Evolutionary conservation across 2,329 filamentous ascomycete species (phyloP).

Genomic region (Lojkania enalia): DNA sequence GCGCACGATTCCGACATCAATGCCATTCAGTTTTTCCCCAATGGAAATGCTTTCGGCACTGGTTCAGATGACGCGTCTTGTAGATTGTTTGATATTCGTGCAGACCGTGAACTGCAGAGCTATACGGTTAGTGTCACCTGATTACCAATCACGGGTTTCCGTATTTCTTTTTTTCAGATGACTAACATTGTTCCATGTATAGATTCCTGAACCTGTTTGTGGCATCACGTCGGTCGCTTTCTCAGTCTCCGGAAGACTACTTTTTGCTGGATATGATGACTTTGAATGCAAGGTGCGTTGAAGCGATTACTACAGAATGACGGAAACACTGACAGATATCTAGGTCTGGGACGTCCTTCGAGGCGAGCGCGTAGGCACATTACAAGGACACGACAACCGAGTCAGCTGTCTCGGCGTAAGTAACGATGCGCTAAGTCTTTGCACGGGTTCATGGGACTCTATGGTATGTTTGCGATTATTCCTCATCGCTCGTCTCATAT

Average conservation of each 20-base stretch:
- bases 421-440: conserved; percentile 98
- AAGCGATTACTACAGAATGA: neutral
- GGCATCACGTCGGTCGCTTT: conserved; percentile 98
- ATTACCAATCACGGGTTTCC: conserved; percentile 5
- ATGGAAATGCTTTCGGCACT: conserved; percentile 97
- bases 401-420: conserved; percentile 98
- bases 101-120: conserved; percentile 76
- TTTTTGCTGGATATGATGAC: conserved; percentile 98
- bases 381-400: conserved; percentile 97
- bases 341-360: conserved; percentile 98
- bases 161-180: conserved; percentile 12
- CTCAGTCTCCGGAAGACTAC: conserved; percentile 89
- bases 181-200: conserved; percentile 28
- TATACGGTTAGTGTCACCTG: conserved; percentile 60
- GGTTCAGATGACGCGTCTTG: conserved; percentile 97
- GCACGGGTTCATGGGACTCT: conserved; percentile 99
- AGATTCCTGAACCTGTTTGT: conserved; percentile 97
- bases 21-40: conserved; percentile 98
- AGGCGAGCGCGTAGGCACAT: conserved; percentile 93
- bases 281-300: conserved; percentile 95
- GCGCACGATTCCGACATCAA: conserved; percentile 99
- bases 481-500: conserved; percentile 11
- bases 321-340: conserved; percentile 17
- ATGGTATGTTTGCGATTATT: conserved; percentile 68
- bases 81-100: conserved; percentile 95